Evolutionary conservation across 106 monocot species (phyloP), one percentile per base, ranked within the genome.

Genomic region (Dactylorhiza incarnata): DNA sequence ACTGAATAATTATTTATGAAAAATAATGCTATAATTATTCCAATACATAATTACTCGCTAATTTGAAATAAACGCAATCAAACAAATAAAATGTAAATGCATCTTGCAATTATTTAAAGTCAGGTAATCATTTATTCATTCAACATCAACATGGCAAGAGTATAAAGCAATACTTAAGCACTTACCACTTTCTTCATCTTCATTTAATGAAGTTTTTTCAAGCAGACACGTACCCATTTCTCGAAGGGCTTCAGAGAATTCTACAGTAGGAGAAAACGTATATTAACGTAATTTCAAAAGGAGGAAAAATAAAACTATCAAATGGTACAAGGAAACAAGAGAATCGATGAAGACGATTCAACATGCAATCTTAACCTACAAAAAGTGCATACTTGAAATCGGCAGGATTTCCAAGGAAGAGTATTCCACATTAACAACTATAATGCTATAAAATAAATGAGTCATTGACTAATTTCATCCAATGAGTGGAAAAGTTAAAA

Each of bases 181-280:
- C 84, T 84, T 73, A 94, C 94, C 84, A 81, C 74, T 90, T 86
- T 88, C 88, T 81, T 88, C 90, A 78, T 90, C 88, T 51, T 94
- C 87, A 82, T 86, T 82, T 54, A 85, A 69, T 46, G 86, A 79
- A 79, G 83, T 83, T 88, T 88, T 94, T 68, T 84, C 81, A 73
- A 94, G 87, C 17, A 93, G 77, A 82, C 88, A 94, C 47, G 82
- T 75, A 20, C 94, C 94, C 88, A 94, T 82, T 59, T 94, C 94
- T 59, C 78, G 69, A 23, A 94, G 66, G 72, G 90, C 81, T 78
- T 94, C 90, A 12, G 94, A 90, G 73, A 94, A 94, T 73, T 94
- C 94, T 94, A 69, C 25, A 78, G 67, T 23, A 76, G 9, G 25
- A 15, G 55, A 53, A 19, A 29, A 10, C 8, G 54, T 58, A 29